These are phyloP conservation scores for Solanum pinnatisectum DNA, from an alignment of 257 asterid species.

Conservation along the genomic window DNA sequence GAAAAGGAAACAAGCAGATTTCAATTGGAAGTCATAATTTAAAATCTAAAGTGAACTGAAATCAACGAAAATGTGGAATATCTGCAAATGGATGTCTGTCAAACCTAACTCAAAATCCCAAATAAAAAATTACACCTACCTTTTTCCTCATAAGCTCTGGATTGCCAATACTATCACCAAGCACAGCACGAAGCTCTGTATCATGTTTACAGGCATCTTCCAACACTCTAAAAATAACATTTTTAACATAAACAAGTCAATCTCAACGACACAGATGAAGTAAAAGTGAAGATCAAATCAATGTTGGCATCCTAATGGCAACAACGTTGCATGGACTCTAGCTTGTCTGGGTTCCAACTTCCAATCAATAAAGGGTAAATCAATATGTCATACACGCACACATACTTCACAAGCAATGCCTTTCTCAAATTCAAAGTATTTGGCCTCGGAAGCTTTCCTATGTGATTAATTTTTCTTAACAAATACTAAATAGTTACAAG, in stretches of 20 bases:
- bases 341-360: background rate
- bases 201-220: constrained; percentile 89
- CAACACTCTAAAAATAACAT: constrained; percentile 46
- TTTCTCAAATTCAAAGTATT: background rate
- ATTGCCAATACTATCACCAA: constrained; percentile 87
- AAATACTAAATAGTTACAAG: background rate
- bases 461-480: background rate
- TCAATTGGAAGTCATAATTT: background rate
- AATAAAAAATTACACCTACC: constrained; percentile 18
- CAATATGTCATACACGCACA: background rate
- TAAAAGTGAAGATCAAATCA: background rate
- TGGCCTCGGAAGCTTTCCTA: background rate
- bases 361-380: background rate
- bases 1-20: background rate
- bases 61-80: background rate
- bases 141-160: constrained; percentile 89
- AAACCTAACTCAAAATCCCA: background rate
- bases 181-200: constrained; percentile 81
- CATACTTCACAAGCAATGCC: background rate
- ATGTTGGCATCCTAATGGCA: background rate
- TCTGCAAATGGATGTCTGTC: background rate
- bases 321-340: background rate
- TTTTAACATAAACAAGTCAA: background rate
- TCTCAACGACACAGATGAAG: background rate
- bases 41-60: background rate